Evolutionary conservation across 2,329 filamentous ascomycete species (phyloP).

Genomic region (Sporothrix brunneoviolacea): DNA sequence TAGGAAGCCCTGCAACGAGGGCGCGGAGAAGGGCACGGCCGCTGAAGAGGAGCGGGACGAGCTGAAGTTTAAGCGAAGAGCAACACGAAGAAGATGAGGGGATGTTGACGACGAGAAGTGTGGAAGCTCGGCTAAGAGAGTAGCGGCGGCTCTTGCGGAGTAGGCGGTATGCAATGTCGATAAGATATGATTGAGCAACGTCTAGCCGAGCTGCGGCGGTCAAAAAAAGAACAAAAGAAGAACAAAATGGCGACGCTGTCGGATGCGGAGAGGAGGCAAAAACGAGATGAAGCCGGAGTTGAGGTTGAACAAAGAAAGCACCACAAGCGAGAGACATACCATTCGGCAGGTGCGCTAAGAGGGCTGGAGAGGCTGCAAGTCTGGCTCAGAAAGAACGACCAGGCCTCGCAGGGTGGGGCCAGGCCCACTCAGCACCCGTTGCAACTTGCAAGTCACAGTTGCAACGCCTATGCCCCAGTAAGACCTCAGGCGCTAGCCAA

Average conservation of each 20-base stretch:
- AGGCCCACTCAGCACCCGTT: slow-evolving; percentile 1
- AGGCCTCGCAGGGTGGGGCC: neutral
- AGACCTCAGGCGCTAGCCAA: too few relatives aligned
- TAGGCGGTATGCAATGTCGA: neutral
- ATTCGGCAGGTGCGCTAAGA: neutral
- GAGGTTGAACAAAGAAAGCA: neutral
- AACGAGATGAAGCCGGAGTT: neutral
- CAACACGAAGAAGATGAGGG: neutral
- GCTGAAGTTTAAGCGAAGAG: too few relatives aligned
- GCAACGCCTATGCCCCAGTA: too few relatives aligned
- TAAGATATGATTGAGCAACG: neutral
- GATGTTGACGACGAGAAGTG: too few relatives aligned
- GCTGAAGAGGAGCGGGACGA: too few relatives aligned
- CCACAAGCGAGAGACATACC: too few relatives aligned
- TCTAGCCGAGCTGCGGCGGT: neutral
- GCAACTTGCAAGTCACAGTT: too few relatives aligned
- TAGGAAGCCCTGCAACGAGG: neutral
- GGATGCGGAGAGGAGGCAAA: neutral
- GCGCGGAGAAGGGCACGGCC: neutral
- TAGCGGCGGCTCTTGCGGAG: neutral
- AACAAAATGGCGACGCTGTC: neutral
- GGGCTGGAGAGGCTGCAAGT: neutral
- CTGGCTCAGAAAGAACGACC: neutral
- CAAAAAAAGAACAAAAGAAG: neutral
- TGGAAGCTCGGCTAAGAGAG: too few relatives aligned